Conservation (phyloP, 768 basidiomycete species). For the Mycena haematopus region DNA sequence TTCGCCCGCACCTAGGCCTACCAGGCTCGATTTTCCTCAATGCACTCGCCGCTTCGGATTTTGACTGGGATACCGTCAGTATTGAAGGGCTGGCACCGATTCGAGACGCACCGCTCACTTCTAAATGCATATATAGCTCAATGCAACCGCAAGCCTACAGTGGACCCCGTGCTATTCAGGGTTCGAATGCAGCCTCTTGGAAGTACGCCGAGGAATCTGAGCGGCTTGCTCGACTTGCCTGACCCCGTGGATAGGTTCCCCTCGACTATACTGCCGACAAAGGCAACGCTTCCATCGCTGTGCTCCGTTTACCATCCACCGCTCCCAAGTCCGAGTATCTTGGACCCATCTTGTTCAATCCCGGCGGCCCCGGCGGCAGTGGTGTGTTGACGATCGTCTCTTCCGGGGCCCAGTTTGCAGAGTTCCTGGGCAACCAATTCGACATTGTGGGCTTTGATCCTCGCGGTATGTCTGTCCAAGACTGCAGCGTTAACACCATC, state of each 20-base stretch:
- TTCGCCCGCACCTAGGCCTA: background rate
- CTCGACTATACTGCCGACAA: constrained; percentile 9
- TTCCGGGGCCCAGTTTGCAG: background rate
- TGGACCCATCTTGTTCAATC: constrained; percentile 14
- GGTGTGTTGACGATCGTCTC: constrained; percentile 1
- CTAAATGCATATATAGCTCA: background rate
- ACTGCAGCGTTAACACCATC: background rate
- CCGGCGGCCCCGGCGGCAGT: constrained; percentile 15
- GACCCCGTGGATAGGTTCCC: constrained; percentile 1
- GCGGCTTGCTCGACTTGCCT: background rate
- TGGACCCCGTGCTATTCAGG: constrained; percentile 15
- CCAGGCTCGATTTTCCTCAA: background rate
- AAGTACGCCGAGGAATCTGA: background rate
- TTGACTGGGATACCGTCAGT: constrained; percentile 12
- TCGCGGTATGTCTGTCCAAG: background rate
- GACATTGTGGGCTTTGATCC: constrained; percentile 21
- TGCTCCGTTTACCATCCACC: constrained; percentile 2
- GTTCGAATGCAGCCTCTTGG: constrained; percentile 13
- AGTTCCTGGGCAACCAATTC: constrained; percentile 1
- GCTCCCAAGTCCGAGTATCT: constrained; percentile 7
- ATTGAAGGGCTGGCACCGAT: background rate
- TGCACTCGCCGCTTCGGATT: background rate
- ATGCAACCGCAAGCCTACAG: background rate
- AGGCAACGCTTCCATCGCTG: constrained; percentile 8
- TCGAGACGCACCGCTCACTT: background rate